Percentiles rank a stretch among this genome's conserved stretches.
Evolutionary conservation across 305 asterid genomes (phyloP).

Genomic region (Fraxinus sp.): DNA sequence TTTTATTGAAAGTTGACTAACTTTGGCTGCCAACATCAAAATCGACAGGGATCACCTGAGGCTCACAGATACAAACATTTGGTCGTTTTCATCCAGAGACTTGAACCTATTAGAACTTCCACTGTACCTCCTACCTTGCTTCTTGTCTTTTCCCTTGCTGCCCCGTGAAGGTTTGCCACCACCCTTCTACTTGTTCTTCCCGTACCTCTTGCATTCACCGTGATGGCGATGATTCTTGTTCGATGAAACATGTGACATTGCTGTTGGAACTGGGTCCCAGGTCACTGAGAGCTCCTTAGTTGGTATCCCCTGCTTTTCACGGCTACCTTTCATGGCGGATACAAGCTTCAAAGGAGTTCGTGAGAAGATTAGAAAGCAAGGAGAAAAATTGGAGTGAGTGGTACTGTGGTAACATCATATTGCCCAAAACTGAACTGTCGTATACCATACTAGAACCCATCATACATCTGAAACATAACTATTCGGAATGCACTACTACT

Average conservation of each 20-base stretch:
- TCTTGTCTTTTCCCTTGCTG: conserved; percentile 43
- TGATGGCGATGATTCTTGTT: conserved; percentile 47
- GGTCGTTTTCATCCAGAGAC: conserved; percentile 12
- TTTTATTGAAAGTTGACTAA: too few species aligned
- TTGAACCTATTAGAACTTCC: conserved; percentile 25
- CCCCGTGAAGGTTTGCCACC: conserved; percentile 61
- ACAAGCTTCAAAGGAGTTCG: conserved; percentile 61
- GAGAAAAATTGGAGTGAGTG: background rate
- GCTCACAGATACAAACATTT: conserved; percentile 2
- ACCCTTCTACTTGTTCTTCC: conserved; percentile 69
- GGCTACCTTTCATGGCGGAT: conserved; percentile 87
- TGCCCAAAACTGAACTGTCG: background rate
- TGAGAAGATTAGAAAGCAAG: conserved; percentile 25
- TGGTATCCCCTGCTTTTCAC: conserved; percentile 63
- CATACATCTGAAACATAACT: background rate
- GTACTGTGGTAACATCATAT: background rate
- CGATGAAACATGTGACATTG: conserved; percentile 74
- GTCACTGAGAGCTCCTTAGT: conserved; percentile 57
- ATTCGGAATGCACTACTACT: conserved; percentile 7
- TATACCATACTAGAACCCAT: background rate
- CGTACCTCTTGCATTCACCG: conserved; percentile 51
- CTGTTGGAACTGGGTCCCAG: conserved; percentile 87
- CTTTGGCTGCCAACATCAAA: conserved; percentile 22
- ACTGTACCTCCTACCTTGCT: conserved; percentile 31
- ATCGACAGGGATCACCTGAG: conserved; percentile 14